Percentiles rank a stretch among this genome's conserved stretches.
These are phyloP conservation scores for Trichoderma koningii DNA, from an alignment of 2,329 filamentous ascomycete species.

Conservation along the genomic window DNA sequence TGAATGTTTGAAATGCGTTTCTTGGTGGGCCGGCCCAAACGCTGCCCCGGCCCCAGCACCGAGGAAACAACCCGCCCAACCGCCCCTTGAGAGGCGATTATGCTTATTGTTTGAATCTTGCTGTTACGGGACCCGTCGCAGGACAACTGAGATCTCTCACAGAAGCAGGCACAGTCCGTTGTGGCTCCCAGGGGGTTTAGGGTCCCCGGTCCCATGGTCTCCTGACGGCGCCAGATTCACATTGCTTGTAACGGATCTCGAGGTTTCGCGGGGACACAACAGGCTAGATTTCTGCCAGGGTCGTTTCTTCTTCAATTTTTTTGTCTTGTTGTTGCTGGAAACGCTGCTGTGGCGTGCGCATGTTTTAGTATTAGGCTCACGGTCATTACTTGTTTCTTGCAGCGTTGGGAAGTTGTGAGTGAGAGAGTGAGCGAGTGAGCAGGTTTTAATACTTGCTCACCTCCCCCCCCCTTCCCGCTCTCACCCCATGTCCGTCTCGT, in stretches of 20 bases:
- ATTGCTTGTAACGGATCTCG: no score
- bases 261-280: slow-evolving; percentile 30
- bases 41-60: slow-evolving; percentile 2
- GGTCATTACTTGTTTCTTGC: neutral
- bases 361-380: slow-evolving; percentile 6
- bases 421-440: neutral
- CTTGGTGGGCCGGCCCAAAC: slow-evolving; percentile 15
- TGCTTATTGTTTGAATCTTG: slow-evolving; percentile 30
- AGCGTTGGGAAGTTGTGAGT: no score
- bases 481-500: neutral
- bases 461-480: slow-evolving; percentile 3
- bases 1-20: slow-evolving; percentile 23
- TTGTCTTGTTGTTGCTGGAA: no score
- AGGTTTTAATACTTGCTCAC: slow-evolving; percentile 27
- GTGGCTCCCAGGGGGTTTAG: neutral
- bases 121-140: slow-evolving; percentile 35
- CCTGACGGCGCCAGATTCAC: no score
- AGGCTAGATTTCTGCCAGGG: slow-evolving; percentile 19
- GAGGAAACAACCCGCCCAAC: slow-evolving; percentile 5
- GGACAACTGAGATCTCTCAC: slow-evolving; percentile 33
- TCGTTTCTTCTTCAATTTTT: no score
- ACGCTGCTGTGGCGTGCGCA: neutral
- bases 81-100: slow-evolving; percentile 29
- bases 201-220: no score
- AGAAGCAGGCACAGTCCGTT: slow-evolving; percentile 8